Evolutionary conservation across 805 yeast species (phyloP).

Genomic region (Saccharomyces jurei): DNA sequence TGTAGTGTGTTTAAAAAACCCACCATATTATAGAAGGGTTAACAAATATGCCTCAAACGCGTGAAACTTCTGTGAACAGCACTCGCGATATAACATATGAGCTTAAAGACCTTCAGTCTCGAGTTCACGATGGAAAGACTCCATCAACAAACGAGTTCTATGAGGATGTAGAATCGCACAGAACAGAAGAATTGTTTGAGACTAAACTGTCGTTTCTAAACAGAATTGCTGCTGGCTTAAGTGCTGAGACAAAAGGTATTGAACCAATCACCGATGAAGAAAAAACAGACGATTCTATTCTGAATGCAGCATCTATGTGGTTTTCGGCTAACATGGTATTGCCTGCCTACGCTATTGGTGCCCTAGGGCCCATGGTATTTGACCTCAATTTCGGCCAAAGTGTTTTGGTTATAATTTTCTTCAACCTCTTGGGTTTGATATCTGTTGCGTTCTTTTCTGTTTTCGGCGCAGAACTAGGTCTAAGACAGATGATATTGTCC

Average conservation of each 20-base stretch:
- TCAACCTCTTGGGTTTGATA: conserved; percentile 60
- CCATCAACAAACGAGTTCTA: conserved; percentile 1
- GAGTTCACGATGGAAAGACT: neutral
- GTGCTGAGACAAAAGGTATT: conserved; percentile 65
- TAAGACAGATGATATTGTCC: conserved; percentile 80
- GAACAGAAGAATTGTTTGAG: neutral
- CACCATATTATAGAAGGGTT: neutral
- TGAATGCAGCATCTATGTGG: conserved; percentile 83
- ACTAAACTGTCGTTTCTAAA: conserved; percentile 18
- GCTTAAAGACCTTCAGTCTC: conserved; percentile 1
- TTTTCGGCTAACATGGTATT: conserved; percentile 81
- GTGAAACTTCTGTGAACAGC: neutral
- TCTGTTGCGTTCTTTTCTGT: conserved; percentile 79
- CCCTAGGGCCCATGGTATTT: conserved; percentile 54
- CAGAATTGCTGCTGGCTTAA: conserved; percentile 21
- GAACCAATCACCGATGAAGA: conserved; percentile 76
- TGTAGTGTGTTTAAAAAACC: neutral
- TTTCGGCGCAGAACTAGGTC: conserved; percentile 77
- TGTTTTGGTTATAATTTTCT: conserved; percentile 59
- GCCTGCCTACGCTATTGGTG: conserved; percentile 76
- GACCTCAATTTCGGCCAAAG: conserved; percentile 69
- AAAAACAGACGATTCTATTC: conserved; percentile 55
- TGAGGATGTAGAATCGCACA: neutral
- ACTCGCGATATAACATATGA: neutral
- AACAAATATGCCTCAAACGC: neutral